phyloP scores from a whole-genome alignment of 805 yeast species.

The Kazachstania africana region DNA sequence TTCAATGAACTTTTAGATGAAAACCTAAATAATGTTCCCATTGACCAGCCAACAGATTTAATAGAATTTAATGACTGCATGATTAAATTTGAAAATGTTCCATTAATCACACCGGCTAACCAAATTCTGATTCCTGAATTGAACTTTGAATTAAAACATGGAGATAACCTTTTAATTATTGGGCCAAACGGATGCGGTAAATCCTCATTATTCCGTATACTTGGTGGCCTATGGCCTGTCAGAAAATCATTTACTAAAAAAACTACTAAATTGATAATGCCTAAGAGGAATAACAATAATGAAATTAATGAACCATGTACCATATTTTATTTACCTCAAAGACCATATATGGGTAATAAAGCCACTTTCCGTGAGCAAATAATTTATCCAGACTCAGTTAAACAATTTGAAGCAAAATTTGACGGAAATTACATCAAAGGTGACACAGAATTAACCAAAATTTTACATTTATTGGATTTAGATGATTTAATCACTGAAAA shows the following conservation, averaged over 20 bases:
- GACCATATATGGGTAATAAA: slow-evolving; percentile 68
- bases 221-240: slow-evolving; percentile 92
- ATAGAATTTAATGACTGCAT: slow-evolving; percentile 42
- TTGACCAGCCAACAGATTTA: slow-evolving; percentile 8
- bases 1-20: slow-evolving; percentile 53
- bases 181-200: slow-evolving; percentile 97
- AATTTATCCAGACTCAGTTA: slow-evolving; percentile 70
- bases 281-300: slow-evolving; percentile 13
- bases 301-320: slow-evolving; percentile 30
- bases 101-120: slow-evolving; percentile 78
- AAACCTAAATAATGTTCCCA: slow-evolving; percentile 6
- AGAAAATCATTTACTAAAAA: slow-evolving; percentile 43
- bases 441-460: slow-evolving; percentile 38
- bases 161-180: slow-evolving; percentile 76
- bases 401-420: slow-evolving; percentile 36
- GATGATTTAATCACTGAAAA: slow-evolving; percentile 43
- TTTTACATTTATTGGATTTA: slow-evolving; percentile 46
- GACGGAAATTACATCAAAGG: slow-evolving; percentile 20
- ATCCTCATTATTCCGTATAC: slow-evolving; percentile 78
- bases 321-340: slow-evolving; percentile 83
- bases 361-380: slow-evolving; percentile 72
- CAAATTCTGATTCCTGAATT: slow-evolving; percentile 57
- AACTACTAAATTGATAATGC: slow-evolving; percentile 37
- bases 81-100: slow-evolving; percentile 61
- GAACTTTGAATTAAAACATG: slow-evolving; percentile 62